Evolutionary conservation across 495 filamentous ascomycete genomes (phyloP).

Genomic region (Talaromyces stipitatus): DNA sequence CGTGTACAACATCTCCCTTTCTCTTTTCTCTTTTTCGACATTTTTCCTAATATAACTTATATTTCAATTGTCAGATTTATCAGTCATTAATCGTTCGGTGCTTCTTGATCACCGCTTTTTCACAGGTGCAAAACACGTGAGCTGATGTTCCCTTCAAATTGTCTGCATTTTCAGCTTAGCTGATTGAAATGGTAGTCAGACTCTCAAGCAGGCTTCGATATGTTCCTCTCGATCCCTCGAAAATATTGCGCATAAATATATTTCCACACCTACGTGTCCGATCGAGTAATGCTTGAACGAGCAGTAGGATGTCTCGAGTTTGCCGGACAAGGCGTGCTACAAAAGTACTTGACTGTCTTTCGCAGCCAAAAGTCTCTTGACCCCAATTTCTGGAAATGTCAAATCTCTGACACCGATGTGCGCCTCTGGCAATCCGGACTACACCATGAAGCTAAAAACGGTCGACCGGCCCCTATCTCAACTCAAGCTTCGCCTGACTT

Average conservation of each 20-base stretch:
- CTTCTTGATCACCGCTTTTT: not conserved
- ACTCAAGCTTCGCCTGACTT: not conserved
- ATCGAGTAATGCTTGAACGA: slow-evolving; percentile 75
- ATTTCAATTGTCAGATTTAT: not conserved
- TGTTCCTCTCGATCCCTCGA: not conserved
- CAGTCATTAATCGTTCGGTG: not conserved
- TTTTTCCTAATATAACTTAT: not conserved
- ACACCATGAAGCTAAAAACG: not conserved
- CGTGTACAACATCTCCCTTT: not conserved
- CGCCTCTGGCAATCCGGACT: slow-evolving; percentile 26
- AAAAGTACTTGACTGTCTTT: slow-evolving; percentile 43
- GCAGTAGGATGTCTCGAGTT: slow-evolving; percentile 69
- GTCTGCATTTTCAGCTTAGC: not conserved
- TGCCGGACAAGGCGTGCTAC: slow-evolving; percentile 63
- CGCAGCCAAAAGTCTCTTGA: slow-evolving; percentile 54
- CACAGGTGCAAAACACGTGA: not conserved
- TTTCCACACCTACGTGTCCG: slow-evolving; percentile 31
- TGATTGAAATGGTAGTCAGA: not conserved
- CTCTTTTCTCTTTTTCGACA: not conserved
- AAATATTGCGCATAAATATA: not conserved
- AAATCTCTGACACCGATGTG: slow-evolving; percentile 49
- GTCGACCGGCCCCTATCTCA: not conserved
- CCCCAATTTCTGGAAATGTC: slow-evolving; percentile 61
- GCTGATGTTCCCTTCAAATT: not conserved
- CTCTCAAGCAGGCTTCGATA: not conserved